phyloP scores from a whole-genome alignment of 2,329 filamentous ascomycete genomes.

The Monosporascus sp. region DNA sequence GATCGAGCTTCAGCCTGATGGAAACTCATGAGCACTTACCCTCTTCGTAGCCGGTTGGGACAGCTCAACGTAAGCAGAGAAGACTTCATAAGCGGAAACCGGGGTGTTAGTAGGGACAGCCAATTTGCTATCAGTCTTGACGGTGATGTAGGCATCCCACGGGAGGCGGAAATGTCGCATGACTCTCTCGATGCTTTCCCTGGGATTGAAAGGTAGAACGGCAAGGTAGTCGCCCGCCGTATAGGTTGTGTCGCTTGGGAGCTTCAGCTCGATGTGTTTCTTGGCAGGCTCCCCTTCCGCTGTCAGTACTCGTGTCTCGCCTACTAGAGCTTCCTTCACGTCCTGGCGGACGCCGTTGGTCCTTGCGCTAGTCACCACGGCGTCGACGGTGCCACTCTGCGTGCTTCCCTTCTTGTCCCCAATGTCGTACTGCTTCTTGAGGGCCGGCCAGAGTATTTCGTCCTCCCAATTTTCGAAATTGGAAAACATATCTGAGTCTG shows the following conservation, averaged over 20 bases:
- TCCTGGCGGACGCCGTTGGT: conserved; percentile 57
- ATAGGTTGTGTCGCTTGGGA: conserved; percentile 63
- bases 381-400: conserved; percentile 29
- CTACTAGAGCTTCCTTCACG: conserved; percentile 55
- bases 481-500: conserved; percentile 48
- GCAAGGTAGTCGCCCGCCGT: conserved; percentile 72
- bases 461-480: conserved; percentile 57
- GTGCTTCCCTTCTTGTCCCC: conserved; percentile 12
- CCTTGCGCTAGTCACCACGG: conserved; percentile 49
- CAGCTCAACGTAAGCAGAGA: conserved; percentile 69
- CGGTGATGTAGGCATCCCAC: conserved; percentile 63
- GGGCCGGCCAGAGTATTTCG: conserved; percentile 44
- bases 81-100: conserved; percentile 57
- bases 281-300: conserved; percentile 49
- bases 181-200: conserved; percentile 54
- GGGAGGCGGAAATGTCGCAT: conserved; percentile 62
- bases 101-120: conserved; percentile 50
- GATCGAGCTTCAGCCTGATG: background rate
- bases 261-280: conserved; percentile 60
- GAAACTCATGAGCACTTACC: conserved; percentile 26
- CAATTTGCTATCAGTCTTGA: conserved; percentile 46
- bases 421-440: conserved; percentile 30
- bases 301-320: conserved; percentile 48
- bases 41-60: conserved; percentile 67
- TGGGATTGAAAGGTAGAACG: conserved; percentile 65